Percentiles rank a stretch among this genome's conserved stretches.
These are phyloP conservation scores for Selaginella moellendorffii DNA, from an alignment of 75 land plant species.

Conservation along the genomic window DNA sequence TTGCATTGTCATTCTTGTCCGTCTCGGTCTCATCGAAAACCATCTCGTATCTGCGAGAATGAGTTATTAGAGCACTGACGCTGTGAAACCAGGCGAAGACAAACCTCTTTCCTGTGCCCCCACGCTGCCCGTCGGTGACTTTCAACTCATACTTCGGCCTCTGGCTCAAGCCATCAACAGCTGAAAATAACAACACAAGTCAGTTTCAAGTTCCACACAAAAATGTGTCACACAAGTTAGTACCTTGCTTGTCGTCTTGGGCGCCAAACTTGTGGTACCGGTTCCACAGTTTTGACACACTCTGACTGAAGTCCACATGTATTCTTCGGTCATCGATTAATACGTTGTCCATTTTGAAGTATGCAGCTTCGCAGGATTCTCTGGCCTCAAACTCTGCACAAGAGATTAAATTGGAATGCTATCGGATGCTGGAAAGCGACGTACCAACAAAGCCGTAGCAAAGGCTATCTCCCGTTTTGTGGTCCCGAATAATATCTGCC, in stretches of 20 bases:
- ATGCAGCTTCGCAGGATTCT: constrained; percentile 83
- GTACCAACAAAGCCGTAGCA: constrained; percentile 13
- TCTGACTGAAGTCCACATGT: constrained; percentile 98
- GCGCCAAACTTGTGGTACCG: constrained; percentile 54
- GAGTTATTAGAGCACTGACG: background rate
- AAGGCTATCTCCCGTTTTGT: constrained; percentile 11
- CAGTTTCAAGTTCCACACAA: background rate
- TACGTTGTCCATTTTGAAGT: constrained; percentile 98
- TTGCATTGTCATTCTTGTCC: background rate
- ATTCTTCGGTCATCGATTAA: constrained; percentile 93
- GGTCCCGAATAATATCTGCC: constrained; percentile 24
- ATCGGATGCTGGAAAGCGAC: background rate
- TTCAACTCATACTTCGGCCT: constrained; percentile 46
- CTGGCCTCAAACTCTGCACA: constrained; percentile 73
- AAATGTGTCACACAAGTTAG: background rate
- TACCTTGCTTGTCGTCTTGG: constrained; percentile 18
- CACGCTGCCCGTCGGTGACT: constrained; percentile 52
- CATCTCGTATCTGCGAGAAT: constrained; percentile 60
- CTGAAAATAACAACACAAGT: background rate
- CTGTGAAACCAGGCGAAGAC: background rate
- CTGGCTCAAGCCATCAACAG: constrained; percentile 14
- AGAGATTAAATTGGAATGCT: too few species aligned
- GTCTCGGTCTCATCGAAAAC: constrained; percentile 48
- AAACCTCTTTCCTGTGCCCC: constrained; percentile 44
- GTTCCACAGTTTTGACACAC: constrained; percentile 83